Percentiles rank a stretch among this genome's conserved stretches.
These are phyloP conservation scores for Skeletonema marinoi DNA, from an alignment of 108 stramenopile species.

Conservation along the genomic window DNA sequence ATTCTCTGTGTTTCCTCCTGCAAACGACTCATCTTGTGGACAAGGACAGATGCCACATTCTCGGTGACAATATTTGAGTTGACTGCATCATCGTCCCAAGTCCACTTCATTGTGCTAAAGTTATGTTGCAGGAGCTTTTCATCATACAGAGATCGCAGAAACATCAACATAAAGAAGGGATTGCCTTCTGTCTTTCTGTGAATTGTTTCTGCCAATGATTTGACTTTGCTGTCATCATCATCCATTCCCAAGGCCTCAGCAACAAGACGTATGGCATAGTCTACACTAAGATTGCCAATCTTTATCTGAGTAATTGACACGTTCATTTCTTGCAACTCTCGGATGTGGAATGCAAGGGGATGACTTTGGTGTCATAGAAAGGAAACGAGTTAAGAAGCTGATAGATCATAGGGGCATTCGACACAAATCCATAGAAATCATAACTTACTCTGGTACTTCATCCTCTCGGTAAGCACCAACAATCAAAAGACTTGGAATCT, in stretches of 20 bases:
- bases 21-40: too few relatives aligned
- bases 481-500: too few relatives aligned
- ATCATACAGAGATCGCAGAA: constrained; percentile 14
- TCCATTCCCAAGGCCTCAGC: constrained; percentile 16
- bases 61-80: too few relatives aligned
- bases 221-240: neutral
- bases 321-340: neutral
- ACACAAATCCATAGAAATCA: too few relatives aligned
- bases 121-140: constrained; percentile 10
- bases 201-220: too few relatives aligned
- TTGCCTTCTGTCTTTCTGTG: constrained; percentile 40
- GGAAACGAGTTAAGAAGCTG: constrained; percentile 21
- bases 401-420: neutral
- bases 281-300: constrained; percentile 14
- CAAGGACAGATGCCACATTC: too few relatives aligned
- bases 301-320: neutral
- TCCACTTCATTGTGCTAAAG: neutral
- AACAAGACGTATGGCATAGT: neutral
- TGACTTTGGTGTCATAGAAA: constrained; percentile 5
- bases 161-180: constrained; percentile 35
- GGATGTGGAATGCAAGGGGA: neutral
- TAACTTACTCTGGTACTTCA: too few relatives aligned
- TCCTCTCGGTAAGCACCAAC: too few relatives aligned
- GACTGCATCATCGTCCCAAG: too few relatives aligned
- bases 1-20: too few relatives aligned